Base-by-base conservation (phyloP, 2,329 filamentous ascomycete genomes). In the Arthrobotrys pseudoclavata region DNA sequence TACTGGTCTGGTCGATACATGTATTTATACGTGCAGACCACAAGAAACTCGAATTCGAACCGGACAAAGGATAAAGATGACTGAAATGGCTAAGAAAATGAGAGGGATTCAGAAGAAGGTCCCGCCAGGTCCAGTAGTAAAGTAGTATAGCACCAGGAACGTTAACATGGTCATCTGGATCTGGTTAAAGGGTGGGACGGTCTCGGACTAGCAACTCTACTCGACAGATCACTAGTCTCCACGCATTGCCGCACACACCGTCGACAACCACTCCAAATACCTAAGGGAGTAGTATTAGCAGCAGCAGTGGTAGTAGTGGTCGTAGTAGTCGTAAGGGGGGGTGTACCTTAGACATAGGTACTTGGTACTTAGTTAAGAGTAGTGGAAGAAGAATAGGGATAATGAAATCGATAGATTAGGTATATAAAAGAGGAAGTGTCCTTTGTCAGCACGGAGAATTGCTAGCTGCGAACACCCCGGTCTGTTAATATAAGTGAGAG, bases 381-480 rank as follows among this genome's bases (percentile, higher is more conserved):
- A 22, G 6, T 26, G 12, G 22, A 10, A 53, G 24, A 53, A 31
- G 52, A 34, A 29, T 34, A 37, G 52, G 52, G 18, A 57, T 22
- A 37, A n/a, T 20, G 10, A 37, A 45, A 20, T 45, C 42, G 42
- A 45, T 45, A 45, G 15, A 37, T 24, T 31, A 31, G 31, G 24
- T 29, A n/a, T 34, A 55, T 55, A 37, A 55, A 42, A 60, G 34
- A 45, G 53, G 31, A 40, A 29, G 55, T 42, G 31, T 60, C 55
- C 55, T 60, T 60, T 60, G 55, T 60, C 55, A 60, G 55, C 55
- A 60, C 55, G 34, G 55, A 60, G 55, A 57, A 57, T 57, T 37
- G 52, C 22, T 34, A 48, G 15, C 42, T 45, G 34, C 55, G 31
- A 42, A 18, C 37, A 60, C 55, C 55, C 55, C 55, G 55, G 55